Evolutionary conservation across 2,329 filamentous ascomycete genomes (phyloP).

Genomic region (Fusarium bulbicola): DNA sequence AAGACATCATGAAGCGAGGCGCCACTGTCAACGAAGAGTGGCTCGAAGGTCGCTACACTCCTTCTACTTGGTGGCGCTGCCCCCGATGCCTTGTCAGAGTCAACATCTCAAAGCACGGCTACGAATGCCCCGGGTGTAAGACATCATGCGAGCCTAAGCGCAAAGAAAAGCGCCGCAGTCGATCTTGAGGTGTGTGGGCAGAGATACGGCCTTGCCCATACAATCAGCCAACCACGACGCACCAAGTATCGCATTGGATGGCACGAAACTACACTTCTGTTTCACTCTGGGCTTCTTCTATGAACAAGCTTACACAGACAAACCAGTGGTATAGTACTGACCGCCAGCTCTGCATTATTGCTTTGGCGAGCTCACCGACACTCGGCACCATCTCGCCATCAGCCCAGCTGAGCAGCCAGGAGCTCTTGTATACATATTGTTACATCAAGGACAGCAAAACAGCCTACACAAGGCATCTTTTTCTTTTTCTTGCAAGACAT

Average conservation of each 20-base stretch:
- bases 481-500: neutral
- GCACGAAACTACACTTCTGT: conserved; percentile 15
- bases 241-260: conserved; percentile 14
- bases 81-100: conserved; percentile 61
- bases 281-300: conserved; percentile 3
- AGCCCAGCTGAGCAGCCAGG: conserved; percentile 11
- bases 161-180: conserved; percentile 46
- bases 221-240: conserved; percentile 16
- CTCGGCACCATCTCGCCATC: neutral
- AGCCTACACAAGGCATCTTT: conserved; percentile 16
- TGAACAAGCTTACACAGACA: neutral
- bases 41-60: conserved; percentile 51
- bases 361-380: conserved; percentile 8
- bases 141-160: conserved; percentile 56
- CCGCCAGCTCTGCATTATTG: neutral
- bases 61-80: conserved; percentile 63
- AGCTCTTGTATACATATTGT: conserved; percentile 17
- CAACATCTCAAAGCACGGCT: conserved; percentile 51
- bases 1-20: conserved; percentile 62
- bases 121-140: conserved; percentile 59
- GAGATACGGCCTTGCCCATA: conserved; percentile 14
- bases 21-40: conserved; percentile 49
- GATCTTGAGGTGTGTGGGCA: conserved; percentile 26
- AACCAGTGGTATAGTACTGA: neutral
- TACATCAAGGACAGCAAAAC: conserved; percentile 6